phyloP scores from a whole-genome alignment of 2,329 filamentous ascomycete genomes.

The Colletotrichum melonis region DNA sequence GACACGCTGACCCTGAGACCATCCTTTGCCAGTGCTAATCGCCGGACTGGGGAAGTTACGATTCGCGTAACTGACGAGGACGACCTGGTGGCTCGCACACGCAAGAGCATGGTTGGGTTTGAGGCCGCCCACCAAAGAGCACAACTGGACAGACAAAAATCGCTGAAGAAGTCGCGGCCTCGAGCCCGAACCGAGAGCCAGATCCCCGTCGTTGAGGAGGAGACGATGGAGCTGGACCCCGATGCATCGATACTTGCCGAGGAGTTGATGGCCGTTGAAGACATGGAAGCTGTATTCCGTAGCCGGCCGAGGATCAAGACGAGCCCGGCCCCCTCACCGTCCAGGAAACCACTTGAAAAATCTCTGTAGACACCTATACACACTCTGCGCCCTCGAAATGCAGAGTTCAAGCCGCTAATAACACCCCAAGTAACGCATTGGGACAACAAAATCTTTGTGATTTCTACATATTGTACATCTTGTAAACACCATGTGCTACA shows the following conservation, averaged over 20 bases:
- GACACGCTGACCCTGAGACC: slow-evolving; percentile 37
- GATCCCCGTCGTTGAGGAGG: slow-evolving; percentile 61
- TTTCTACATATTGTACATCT: slow-evolving; percentile 31
- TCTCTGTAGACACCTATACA: background rate
- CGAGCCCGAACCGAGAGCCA: slow-evolving; percentile 54
- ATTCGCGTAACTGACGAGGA: slow-evolving; percentile 51
- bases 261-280: slow-evolving; percentile 76
- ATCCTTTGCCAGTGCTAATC: slow-evolving; percentile 8
- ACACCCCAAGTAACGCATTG: slow-evolving; percentile 5
- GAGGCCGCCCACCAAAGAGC: slow-evolving; percentile 71
- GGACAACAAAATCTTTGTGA: background rate
- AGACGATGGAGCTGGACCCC: slow-evolving; percentile 42
- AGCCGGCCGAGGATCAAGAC: slow-evolving; percentile 83
- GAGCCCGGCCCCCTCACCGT: slow-evolving; percentile 73
- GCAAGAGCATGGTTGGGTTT: slow-evolving; percentile 71
- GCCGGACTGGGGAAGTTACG: slow-evolving; percentile 31
- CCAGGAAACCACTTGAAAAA: slow-evolving; percentile 38
- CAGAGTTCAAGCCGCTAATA: background rate
- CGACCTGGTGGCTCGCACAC: slow-evolving; percentile 68
- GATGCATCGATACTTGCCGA: slow-evolving; percentile 68
- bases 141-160: slow-evolving; percentile 66
- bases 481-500: background rate
- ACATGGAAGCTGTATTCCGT: slow-evolving; percentile 87
- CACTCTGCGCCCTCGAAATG: background rate
- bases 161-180: slow-evolving; percentile 55